Conservation (phyloP, 768 basidiomycete species). For the Lyophyllum atratum region DNA sequence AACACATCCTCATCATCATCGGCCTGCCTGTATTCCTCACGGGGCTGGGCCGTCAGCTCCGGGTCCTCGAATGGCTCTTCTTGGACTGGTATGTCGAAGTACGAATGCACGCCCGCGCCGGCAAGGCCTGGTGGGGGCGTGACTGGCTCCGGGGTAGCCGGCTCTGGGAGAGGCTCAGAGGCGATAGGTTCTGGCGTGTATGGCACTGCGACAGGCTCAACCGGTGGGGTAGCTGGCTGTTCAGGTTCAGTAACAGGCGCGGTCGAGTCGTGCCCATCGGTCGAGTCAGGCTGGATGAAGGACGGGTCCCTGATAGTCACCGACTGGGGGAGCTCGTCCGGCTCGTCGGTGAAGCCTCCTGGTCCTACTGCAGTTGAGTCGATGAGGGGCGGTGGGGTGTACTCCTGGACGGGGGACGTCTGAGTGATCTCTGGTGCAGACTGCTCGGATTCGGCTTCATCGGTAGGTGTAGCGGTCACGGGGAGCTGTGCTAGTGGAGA, state of each 20-base stretch:
- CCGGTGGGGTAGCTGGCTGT: not conserved
- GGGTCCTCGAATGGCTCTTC: not conserved
- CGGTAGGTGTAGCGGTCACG: constrained; percentile 15
- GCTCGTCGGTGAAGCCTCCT: constrained; percentile 54
- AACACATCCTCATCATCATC: constrained; percentile 2
- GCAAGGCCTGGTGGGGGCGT: constrained; percentile 3
- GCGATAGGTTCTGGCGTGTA: not conserved
- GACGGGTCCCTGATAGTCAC: constrained; percentile 31
- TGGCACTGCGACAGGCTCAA: not conserved
- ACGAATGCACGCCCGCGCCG: constrained; percentile 1
- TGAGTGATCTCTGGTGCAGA: not conserved
- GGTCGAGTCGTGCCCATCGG: constrained; percentile 13
- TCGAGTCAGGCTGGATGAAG: constrained; percentile 17
- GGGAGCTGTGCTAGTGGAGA: constrained; percentile 44
- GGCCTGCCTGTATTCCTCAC: not conserved
- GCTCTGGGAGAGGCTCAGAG: not conserved
- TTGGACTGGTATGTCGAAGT: constrained; percentile 14
- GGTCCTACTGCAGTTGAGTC: constrained; percentile 44
- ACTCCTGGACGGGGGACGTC: constrained; percentile 22
- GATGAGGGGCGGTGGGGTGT: constrained; percentile 40
- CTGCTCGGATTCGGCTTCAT: constrained; percentile 7
- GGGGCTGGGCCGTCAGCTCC: not conserved
- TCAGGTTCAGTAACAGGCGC: too few species aligned
- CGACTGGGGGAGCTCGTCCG: constrained; percentile 43
- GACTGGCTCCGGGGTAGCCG: constrained; percentile 1